These are phyloP conservation scores for Plasmodium reichenowi DNA, from an alignment of 169 alveolate species.

Conservation along the genomic window DNA sequence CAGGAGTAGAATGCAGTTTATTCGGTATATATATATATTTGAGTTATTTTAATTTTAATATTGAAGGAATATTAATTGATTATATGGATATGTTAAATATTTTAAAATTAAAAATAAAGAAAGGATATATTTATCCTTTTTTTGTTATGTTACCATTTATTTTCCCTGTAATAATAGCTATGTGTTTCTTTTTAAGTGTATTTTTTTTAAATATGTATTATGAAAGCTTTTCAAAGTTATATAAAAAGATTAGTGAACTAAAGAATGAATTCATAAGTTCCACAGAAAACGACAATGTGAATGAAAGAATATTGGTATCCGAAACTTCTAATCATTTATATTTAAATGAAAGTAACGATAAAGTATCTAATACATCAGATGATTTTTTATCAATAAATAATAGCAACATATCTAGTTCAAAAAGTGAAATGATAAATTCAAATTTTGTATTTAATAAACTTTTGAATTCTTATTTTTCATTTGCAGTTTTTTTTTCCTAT, in stretches of 20 bases:
- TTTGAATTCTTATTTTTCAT: conserved; percentile 43
- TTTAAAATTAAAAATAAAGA: conserved; percentile 29
- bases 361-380: conserved; percentile 60
- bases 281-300: conserved; percentile 17
- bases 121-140: conserved; percentile 39
- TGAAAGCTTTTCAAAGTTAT: conserved; percentile 30
- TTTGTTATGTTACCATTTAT: conserved; percentile 64
- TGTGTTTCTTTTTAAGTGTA: conserved; percentile 40
- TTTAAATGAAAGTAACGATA: conserved; percentile 55
- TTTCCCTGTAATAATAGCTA: conserved; percentile 22
- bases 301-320: conserved; percentile 49
- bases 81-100: conserved; percentile 66
- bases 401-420: conserved; percentile 40
- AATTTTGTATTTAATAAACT: conserved; percentile 25
- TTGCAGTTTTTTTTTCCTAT: conserved; percentile 34
- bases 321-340: conserved; percentile 48
- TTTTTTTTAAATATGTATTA: conserved; percentile 61
- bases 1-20: conserved; percentile 25
- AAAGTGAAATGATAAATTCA: conserved; percentile 70
- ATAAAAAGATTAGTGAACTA: conserved; percentile 18
- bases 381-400: conserved; percentile 43
- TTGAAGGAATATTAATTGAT: conserved; percentile 54
- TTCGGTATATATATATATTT: conserved; percentile 56
- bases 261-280: conserved; percentile 36
- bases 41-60: conserved; percentile 57